Percentiles rank a stretch among this genome's conserved stretches.
These are phyloP conservation scores for Schoenoplectus triqueter DNA, from an alignment of 202 grass and related monocot genomes.

Conservation along the genomic window DNA sequence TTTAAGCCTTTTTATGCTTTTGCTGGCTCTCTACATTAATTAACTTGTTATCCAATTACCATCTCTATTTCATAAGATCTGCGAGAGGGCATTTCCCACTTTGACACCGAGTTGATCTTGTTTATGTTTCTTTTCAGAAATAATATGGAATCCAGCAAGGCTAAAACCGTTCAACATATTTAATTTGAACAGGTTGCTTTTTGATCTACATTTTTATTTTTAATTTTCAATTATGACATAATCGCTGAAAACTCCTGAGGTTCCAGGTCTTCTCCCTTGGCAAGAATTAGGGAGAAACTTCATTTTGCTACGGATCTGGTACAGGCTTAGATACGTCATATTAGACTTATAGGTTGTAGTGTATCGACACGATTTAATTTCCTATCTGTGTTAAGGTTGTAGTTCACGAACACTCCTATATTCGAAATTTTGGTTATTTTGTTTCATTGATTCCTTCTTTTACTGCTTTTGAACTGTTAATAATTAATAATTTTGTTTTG, in stretches of 20 bases:
- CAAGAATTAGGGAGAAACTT: neutral
- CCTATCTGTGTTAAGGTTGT: neutral
- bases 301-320: neutral
- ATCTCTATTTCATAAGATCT: conserved; percentile 1
- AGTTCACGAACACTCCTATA: neutral
- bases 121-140: conserved; percentile 30
- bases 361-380: neutral
- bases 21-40: neutral
- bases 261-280: conserved; percentile 14
- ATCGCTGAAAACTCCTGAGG: conserved; percentile 19
- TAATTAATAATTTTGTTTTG: neutral
- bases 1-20: neutral
- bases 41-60: conserved; percentile 20
- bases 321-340: neutral
- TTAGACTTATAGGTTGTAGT: neutral
- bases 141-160: conserved; percentile 29
- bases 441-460: neutral
- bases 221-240: conserved; percentile 27
- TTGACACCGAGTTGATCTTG: conserved; percentile 20
- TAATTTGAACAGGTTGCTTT: conserved; percentile 41
- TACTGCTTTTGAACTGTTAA: neutral
- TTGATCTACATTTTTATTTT: conserved; percentile 13
- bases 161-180: conserved; percentile 30
- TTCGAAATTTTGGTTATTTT: neutral
- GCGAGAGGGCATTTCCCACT: conserved; percentile 11